Percentiles rank a stretch among this genome's conserved stretches.
Evolutionary conservation across 192 early-diverging fungal species (phyloP).

Genomic region (Umbelopsis isabellina): DNA sequence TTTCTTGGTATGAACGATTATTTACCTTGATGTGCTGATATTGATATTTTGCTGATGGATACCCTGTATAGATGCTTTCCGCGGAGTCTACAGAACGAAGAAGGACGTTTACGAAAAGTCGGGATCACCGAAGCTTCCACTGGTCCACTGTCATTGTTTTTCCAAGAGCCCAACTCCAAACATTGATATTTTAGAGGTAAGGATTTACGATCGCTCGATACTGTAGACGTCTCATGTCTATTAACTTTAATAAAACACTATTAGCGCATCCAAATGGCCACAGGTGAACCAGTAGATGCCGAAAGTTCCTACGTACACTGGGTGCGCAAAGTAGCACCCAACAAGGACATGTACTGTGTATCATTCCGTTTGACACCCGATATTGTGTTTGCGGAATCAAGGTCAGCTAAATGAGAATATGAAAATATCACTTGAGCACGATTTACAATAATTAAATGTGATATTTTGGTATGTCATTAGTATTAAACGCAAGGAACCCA

Average conservation of each 20-base stretch:
- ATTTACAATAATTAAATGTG: not conserved
- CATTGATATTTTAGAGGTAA: slow-evolving; percentile 65
- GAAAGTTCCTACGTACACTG: slow-evolving; percentile 57
- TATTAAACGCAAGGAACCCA: not conserved
- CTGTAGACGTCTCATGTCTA: too few relatives aligned
- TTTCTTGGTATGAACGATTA: slow-evolving; percentile 71
- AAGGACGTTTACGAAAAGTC: slow-evolving; percentile 42
- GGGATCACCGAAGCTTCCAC: slow-evolving; percentile 62
- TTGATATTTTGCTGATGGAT: not conserved
- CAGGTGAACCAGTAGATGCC: slow-evolving; percentile 53
- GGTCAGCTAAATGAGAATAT: slow-evolving; percentile 25
- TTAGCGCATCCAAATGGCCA: slow-evolving; percentile 54
- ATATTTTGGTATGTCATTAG: not conserved
- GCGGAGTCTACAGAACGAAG: slow-evolving; percentile 68
- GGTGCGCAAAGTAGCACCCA: slow-evolving; percentile 96
- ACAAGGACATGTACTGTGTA: slow-evolving; percentile 98
- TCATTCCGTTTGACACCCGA: slow-evolving; percentile 78
- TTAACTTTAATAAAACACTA: not conserved
- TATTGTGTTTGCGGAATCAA: slow-evolving; percentile 70
- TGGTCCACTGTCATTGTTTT: slow-evolving; percentile 96
- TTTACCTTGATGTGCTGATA: not conserved
- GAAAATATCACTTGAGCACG: not conserved
- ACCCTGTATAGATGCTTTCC: slow-evolving; percentile 76
- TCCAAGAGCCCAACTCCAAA: slow-evolving; percentile 76
- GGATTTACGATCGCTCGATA: slow-evolving; percentile 28